Evolutionary conservation across 2,329 filamentous ascomycete species (phyloP), one percentile per base, ranked within the genome.

Genomic region (Penicillium rolfsii): DNA sequence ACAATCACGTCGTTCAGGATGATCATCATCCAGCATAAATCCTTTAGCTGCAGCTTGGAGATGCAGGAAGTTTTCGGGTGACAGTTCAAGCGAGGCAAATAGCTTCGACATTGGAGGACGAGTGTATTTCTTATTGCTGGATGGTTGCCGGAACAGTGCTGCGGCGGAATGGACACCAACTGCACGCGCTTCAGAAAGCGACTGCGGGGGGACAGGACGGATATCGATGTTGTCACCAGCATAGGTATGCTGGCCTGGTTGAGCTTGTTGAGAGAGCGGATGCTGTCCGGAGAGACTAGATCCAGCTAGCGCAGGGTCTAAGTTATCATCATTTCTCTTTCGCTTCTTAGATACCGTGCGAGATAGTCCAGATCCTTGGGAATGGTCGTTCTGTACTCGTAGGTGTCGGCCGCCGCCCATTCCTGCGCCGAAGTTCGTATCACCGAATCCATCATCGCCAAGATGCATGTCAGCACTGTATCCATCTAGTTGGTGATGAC

Each of bases 91-190:
- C 0, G 83, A 85, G 30, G 82, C 73, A 65, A 85, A 86, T 40
- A 87, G 75, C 61, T 84, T 85, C 43, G 83, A 84, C 77, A 86
- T 85, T 4, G 84, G 82, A 22, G 84, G 84, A 0, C 84, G 81
- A 0, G 83, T 86, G 66, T 84, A 82, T 66, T 86, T 86, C 70
- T 84, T 84, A 54, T 80, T 79, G 36, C 77, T 76, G 3, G 79
- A 81, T 4, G 79, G 77, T 48, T 80, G 78, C 12, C 83, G 78
- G 64, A 85, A 85, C 9, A 85, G 74, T 3, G 83, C 82, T 0
- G 81, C 81, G 1, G 83, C 80, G n/a, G 79, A 83, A 71, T 84
- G 82, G 5, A 84, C 77, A 52, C 82, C 83, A 40, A 79, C 79
- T 24, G 81, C 77, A 35, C 81, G 81, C 49, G 81, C 78, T 62